phyloP scores from a whole-genome alignment of 2,329 filamentous ascomycete species.

The Aspergillus ruber region DNA sequence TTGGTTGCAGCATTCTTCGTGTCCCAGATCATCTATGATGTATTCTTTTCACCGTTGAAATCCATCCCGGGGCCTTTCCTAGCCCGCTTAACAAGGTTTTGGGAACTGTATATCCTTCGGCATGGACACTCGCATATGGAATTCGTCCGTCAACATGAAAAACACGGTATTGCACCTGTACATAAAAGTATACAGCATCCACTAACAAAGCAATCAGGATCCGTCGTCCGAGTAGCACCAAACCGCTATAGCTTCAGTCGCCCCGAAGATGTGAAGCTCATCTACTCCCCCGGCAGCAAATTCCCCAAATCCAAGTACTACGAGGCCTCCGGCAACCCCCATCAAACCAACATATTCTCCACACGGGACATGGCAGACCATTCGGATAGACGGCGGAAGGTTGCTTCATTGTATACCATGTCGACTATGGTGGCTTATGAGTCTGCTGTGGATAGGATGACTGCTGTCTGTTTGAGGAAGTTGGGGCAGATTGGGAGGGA shows the following conservation, averaged over 20 bases:
- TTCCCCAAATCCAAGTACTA: slow-evolving; percentile 14
- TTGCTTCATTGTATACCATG: slow-evolving; percentile 11
- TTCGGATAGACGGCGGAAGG: slow-evolving; percentile 6
- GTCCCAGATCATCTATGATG: too few species aligned
- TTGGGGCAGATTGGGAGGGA: slow-evolving; percentile 2
- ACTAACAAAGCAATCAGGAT: background rate
- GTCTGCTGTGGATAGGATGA: slow-evolving; percentile 9
- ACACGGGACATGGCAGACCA: slow-evolving; percentile 2
- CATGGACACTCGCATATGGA: slow-evolving; percentile 1
- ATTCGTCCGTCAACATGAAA: slow-evolving; percentile 1
- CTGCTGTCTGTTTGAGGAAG: slow-evolving; percentile 1
- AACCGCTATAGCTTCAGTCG: slow-evolving; percentile 8
- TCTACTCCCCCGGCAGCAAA: slow-evolving; percentile 10
- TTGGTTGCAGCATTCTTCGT: too few species aligned
- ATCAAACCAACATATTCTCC: slow-evolving; percentile 4
- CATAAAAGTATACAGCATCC: background rate
- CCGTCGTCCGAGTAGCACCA: slow-evolving; percentile 9
- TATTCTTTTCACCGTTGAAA: background rate
- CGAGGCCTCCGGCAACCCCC: slow-evolving; percentile 5
- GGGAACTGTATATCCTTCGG: slow-evolving; percentile 12
- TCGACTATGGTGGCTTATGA: slow-evolving; percentile 9
- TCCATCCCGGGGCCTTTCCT: slow-evolving; percentile 1
- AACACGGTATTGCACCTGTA: background rate
- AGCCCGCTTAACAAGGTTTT: slow-evolving; percentile 12
- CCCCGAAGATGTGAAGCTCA: slow-evolving; percentile 5